Evolutionary conservation across 352 stramenopile species (phyloP).

Genomic region (Phytopythium mirpurense): DNA sequence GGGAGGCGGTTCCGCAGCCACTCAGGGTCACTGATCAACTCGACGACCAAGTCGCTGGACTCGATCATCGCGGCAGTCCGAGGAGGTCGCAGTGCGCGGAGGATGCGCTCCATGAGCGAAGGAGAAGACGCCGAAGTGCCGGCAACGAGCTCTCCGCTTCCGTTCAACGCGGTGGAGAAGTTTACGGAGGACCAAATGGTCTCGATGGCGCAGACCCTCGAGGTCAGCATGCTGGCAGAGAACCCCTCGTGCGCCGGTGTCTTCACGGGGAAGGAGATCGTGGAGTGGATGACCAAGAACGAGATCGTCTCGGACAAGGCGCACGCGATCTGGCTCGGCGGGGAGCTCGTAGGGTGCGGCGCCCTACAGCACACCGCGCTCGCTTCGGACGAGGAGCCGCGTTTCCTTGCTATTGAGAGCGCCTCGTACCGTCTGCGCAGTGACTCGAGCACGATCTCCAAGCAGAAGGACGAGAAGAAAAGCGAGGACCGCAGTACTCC

Average conservation of each 20-base stretch:
- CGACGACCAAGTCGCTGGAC: constrained; percentile 65
- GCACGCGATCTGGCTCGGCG: constrained; percentile 71
- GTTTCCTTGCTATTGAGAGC: constrained; percentile 7
- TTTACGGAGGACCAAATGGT: constrained; percentile 73
- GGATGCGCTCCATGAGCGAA: constrained; percentile 57
- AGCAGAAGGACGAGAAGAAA: neutral
- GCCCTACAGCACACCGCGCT: constrained; percentile 38
- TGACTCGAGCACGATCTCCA: constrained; percentile 29
- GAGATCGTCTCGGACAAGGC: constrained; percentile 68
- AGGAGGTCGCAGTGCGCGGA: constrained; percentile 37
- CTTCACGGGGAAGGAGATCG: constrained; percentile 58
- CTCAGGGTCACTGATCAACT: constrained; percentile 55
- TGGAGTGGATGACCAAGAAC: constrained; percentile 76
- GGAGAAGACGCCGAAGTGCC: constrained; percentile 33
- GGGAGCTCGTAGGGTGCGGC: constrained; percentile 57
- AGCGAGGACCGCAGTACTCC: neutral
- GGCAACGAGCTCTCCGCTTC: constrained; percentile 16
- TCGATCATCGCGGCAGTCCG: constrained; percentile 55
- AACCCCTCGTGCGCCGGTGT: constrained; percentile 32
- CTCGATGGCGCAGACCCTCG: constrained; percentile 72
- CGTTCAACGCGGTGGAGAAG: constrained; percentile 65
- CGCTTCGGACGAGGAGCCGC: constrained; percentile 17
- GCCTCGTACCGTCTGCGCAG: constrained; percentile 33
- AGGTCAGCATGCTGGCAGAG: constrained; percentile 43
- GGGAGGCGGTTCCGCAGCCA: constrained; percentile 42